These are phyloP conservation scores for Dionaea muscipula DNA, from an alignment of 179 eudicot genomes.

Conservation along the genomic window DNA sequence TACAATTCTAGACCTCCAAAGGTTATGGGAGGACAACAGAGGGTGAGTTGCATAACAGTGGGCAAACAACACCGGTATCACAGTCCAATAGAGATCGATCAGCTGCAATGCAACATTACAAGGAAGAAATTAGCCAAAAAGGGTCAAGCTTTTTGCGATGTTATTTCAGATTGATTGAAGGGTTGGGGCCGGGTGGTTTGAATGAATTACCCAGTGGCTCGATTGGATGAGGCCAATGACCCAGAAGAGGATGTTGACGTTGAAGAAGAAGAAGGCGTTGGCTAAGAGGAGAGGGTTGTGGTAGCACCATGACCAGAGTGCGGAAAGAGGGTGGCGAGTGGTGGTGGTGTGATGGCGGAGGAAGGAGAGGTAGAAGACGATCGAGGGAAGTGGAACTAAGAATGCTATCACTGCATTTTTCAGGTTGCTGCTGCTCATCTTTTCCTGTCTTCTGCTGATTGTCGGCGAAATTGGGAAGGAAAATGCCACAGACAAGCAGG, in stretches of 20 bases:
- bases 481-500: neutral
- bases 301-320: slow-evolving; percentile 61
- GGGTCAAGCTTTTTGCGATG: neutral
- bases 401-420: slow-evolving; percentile 45
- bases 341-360: slow-evolving; percentile 24
- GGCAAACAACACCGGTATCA: slow-evolving; percentile 55
- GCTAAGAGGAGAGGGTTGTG: slow-evolving; percentile 64
- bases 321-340: slow-evolving; percentile 14
- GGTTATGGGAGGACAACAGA: slow-evolving; percentile 19
- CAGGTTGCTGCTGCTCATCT: slow-evolving; percentile 19
- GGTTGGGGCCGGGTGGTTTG: neutral
- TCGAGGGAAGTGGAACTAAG: slow-evolving; percentile 60
- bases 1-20: slow-evolving; percentile 52
- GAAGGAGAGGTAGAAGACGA: slow-evolving; percentile 53
- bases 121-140: neutral
- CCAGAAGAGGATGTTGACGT: slow-evolving; percentile 74
- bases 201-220: slow-evolving; percentile 60
- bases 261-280: slow-evolving; percentile 61
- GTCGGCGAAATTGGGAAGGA: neutral
- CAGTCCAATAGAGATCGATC: slow-evolving; percentile 91
- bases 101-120: slow-evolving; percentile 32
- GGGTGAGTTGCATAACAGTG: slow-evolving; percentile 73
- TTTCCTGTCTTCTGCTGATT: neutral
- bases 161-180: too few species aligned
- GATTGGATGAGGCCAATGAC: slow-evolving; percentile 54